These are phyloP conservation scores for cucumber (Cucumis sativus) DNA, from an alignment of 306 rosid species.

Conservation along the genomic window Cucumber_9930_V3 NC_026657.2:35117501-35118000, in stretches of 20 bases:
- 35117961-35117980: slow-evolving; percentile 74
- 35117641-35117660: neutral
- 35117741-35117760: neutral
- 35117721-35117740: neutral
- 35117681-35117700: neutral
- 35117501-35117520: neutral
- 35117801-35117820: neutral
- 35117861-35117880: slow-evolving; percentile 11
- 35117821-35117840: neutral
- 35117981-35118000: slow-evolving; percentile 84
- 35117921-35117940: slow-evolving; percentile 81
- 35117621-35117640: neutral
- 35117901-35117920: slow-evolving; percentile 88
- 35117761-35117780: neutral
- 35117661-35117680: neutral
- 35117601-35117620: neutral
- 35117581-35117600: neutral
- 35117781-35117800: neutral
- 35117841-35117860: neutral
- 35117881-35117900: slow-evolving; percentile 73
- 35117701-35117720: neutral
- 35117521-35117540: neutral
- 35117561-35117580: neutral
- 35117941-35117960: slow-evolving; percentile 86
- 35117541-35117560: neutral